These are phyloP conservation scores for Blastobotrys persicus DNA, from an alignment of 1,139 yeast species.

Conservation along the genomic window DNA sequence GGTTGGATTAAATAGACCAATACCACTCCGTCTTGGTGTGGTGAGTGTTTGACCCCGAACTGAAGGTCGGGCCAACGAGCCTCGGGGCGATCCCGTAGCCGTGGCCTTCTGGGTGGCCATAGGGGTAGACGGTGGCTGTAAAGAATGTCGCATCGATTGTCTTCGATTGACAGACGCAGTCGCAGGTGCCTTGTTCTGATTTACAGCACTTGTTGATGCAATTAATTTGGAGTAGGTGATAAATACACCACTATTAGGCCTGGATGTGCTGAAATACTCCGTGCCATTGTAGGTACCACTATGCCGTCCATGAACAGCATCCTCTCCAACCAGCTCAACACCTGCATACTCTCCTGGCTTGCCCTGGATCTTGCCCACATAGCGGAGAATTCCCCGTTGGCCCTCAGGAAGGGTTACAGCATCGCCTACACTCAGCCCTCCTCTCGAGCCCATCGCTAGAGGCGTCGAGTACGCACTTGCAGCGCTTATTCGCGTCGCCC, in stretches of 20 bases:
- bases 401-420: conserved; percentile 43
- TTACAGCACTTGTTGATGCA: conserved; percentile 14
- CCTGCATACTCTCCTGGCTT: conserved; percentile 86
- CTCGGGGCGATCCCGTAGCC: conserved; percentile 3
- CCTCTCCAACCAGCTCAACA: conserved; percentile 70
- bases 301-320: conserved; percentile 68
- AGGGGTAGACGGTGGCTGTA: conserved; percentile 3
- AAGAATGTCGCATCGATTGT: conserved; percentile 3
- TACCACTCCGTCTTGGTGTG: conserved; percentile 11
- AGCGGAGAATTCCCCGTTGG: conserved; percentile 59
- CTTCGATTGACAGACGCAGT: not conserved
- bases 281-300: conserved; percentile 63
- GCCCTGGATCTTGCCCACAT: conserved; percentile 70
- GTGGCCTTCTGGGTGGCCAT: conserved; percentile 6
- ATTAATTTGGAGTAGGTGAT: conserved; percentile 62
- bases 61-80: conserved; percentile 2
- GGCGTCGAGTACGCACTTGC: not conserved
- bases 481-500: conserved; percentile 13
- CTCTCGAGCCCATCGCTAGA: not conserved
- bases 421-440: conserved; percentile 38
- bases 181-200: not conserved
- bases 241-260: conserved; percentile 70
- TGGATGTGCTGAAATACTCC: conserved; percentile 59
- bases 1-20: not conserved
- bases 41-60: conserved; percentile 5